A percentile compares a stretch with the other conserved stretches of the same genome.
Conservation (phyloP, 2,329 filamentous ascomycete species). For the Penicillium sp. region DNA sequence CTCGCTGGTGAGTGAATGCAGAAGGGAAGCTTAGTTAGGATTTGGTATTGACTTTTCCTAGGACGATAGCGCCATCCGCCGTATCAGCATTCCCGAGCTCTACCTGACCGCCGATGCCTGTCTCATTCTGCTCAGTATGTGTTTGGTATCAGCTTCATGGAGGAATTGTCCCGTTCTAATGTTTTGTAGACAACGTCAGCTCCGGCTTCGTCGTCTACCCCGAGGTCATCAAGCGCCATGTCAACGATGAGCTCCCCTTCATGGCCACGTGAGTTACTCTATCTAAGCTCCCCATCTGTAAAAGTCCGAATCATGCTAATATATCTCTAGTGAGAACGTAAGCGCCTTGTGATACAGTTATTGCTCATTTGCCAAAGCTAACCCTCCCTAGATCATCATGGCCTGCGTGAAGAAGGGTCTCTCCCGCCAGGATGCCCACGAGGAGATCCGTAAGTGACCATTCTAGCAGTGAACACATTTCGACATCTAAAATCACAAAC, state of each 20-base stretch:
- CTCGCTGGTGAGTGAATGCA: slow-evolving; percentile 58
- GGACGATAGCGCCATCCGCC: slow-evolving; percentile 75
- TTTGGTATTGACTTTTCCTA: slow-evolving; percentile 26
- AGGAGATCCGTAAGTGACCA: slow-evolving; percentile 69
- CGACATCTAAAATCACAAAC: neutral
- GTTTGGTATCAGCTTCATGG: neutral
- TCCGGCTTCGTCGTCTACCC: slow-evolving; percentile 80
- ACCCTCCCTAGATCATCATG: slow-evolving; percentile 73
- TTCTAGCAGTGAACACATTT: neutral
- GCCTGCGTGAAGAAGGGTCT: slow-evolving; percentile 72
- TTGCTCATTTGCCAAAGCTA: slow-evolving; percentile 31
- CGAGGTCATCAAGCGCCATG: slow-evolving; percentile 68
- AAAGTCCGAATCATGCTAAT: slow-evolving; percentile 25
- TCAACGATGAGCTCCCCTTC: slow-evolving; percentile 82
- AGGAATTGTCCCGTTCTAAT: slow-evolving; percentile 6
- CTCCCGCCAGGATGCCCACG: slow-evolving; percentile 81
- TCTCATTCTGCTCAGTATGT: slow-evolving; percentile 46
- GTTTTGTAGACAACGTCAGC: slow-evolving; percentile 64
- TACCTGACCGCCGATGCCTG: slow-evolving; percentile 72
- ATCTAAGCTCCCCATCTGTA: neutral
- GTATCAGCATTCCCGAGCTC: slow-evolving; percentile 64
- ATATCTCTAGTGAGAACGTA: slow-evolving; percentile 41
- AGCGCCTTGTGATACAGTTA: slow-evolving; percentile 8
- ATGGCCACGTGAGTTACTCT: slow-evolving; percentile 68
- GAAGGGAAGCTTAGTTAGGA: neutral